Evolutionary conservation across 345 rosid genomes (phyloP), one percentile per base, ranked within the genome.

Genomic region (Tarenaya hassleriana): DNA sequence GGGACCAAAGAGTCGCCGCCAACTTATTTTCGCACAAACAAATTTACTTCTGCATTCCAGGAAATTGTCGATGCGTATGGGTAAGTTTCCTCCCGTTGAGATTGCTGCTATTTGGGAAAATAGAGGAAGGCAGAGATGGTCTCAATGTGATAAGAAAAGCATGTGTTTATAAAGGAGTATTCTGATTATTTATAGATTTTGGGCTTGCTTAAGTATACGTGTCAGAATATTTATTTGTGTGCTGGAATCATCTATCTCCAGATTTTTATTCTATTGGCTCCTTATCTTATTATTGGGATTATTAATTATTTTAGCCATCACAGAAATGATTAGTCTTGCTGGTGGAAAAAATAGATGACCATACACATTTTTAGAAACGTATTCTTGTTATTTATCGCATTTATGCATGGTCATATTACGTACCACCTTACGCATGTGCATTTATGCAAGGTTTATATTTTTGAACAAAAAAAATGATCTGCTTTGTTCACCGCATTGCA

Each of bases 21-120:
- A 0, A 88, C 98, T 34, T 88, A 72, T 64, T 92, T 92, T 60
- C 79, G 86, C 48, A 83, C 95, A 58, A 88, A 88, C 79, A 88
- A 85, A 68, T 79, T 92, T 62, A 83, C 94, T 39, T 56, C 91
- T 62, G 95, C 94, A 13, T 83, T 88, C 66, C 98, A 88, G 74
- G 98, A 83, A 69, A 88, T 85, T 73, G 97, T 92, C 54, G 98
- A 92, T 52, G 94, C 97, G 1, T 88, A 88, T 60, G 98, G 97
- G 98, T 85, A 77, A 91, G 77, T 57, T 18, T 39, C 56, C 42
- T 60, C 20, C 49, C 39, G 45, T 17, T 58, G 12, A 20, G 43
- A 40, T 16, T 63, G 55, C 31, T 41, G 40, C 50, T 32, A 41
- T 47, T 17, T 18, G 29, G 34, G 49, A 54, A 46, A 38, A 24